Evolutionary conservation across 257 asterid species (phyloP).

Genomic region (Capsicum baccatum): DNA sequence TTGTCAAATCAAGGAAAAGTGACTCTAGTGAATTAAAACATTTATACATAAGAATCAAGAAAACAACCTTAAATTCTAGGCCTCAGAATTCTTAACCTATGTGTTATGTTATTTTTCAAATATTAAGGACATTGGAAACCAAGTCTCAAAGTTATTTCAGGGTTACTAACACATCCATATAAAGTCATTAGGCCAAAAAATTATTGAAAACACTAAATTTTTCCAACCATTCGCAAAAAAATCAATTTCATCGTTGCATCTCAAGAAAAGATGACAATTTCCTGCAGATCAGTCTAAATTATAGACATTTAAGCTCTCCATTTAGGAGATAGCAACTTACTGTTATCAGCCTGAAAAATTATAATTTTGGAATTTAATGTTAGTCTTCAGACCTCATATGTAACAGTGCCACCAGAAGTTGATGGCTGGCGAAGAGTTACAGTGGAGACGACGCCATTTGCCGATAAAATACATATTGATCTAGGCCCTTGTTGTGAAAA

Average conservation of each 20-base stretch:
- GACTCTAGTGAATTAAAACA: not conserved
- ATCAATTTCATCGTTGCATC: not conserved
- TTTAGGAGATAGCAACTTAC: conserved; percentile 18
- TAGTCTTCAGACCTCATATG: conserved; percentile 69
- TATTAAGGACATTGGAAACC: conserved; percentile 11
- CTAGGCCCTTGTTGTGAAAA: conserved; percentile 67
- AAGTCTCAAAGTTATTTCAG: not conserved
- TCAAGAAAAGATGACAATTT: conserved; percentile 20
- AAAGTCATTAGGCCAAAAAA: not conserved
- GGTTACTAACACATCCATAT: not conserved
- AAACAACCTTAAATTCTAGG: not conserved
- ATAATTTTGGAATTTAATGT: conserved; percentile 4
- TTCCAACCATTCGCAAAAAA: not conserved
- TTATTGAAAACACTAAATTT: not conserved
- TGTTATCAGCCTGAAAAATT: conserved; percentile 19
- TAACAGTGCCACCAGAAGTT: conserved; percentile 70
- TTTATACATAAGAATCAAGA: not conserved
- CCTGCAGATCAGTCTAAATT: conserved; percentile 3
- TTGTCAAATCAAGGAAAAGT: not conserved
- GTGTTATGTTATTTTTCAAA: not conserved
- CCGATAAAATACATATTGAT: conserved; percentile 70
- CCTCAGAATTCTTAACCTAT: conserved; percentile 8
- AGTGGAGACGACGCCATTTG: conserved; percentile 72
- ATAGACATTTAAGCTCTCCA: not conserved
- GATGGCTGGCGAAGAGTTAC: conserved; percentile 64